These are phyloP conservation scores for Mycena floridula DNA, from an alignment of 768 basidiomycete species.

Conservation along the genomic window DNA sequence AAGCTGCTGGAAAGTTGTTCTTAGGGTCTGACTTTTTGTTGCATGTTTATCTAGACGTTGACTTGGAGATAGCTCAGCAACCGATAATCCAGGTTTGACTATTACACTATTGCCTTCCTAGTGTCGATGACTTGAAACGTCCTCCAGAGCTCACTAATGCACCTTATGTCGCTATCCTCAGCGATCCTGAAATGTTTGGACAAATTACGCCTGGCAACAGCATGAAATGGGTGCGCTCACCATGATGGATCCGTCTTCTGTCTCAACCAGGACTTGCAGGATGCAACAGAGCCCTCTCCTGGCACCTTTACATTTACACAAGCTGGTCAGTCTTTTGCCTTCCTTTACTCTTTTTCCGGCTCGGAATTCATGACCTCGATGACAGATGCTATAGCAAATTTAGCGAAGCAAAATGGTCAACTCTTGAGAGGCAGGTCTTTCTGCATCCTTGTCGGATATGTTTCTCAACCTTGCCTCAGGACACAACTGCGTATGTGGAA, in stretches of 20 bases:
- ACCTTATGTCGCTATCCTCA: slow-evolving; percentile 29
- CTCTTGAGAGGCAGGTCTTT: slow-evolving; percentile 24
- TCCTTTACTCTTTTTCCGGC: no score
- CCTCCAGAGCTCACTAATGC: slow-evolving; percentile 34
- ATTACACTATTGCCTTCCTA: no score
- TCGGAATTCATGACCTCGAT: no score
- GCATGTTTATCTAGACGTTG: no score
- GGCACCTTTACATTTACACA: slow-evolving; percentile 27
- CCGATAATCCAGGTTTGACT: no score
- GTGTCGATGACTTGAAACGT: no score
- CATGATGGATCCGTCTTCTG: background rate
- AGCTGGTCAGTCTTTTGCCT: no score
- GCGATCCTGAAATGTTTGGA: slow-evolving; percentile 30
- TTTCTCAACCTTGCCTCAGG: slow-evolving; percentile 1
- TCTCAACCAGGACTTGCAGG: slow-evolving; percentile 12
- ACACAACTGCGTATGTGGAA: slow-evolving; percentile 35
- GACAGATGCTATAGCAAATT: slow-evolving; percentile 28
- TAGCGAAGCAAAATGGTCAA: slow-evolving; percentile 28
- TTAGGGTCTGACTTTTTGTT: no score
- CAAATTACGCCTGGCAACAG: slow-evolving; percentile 39
- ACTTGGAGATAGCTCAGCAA: no score
- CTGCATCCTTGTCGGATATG: background rate
- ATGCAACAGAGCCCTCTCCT: slow-evolving; percentile 30
- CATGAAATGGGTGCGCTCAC: slow-evolving; percentile 33
- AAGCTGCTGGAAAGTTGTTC: slow-evolving; percentile 35